Conservation (phyloP, 2,329 filamentous ascomycete genomes). For the Verruconis gallopava region DNA sequence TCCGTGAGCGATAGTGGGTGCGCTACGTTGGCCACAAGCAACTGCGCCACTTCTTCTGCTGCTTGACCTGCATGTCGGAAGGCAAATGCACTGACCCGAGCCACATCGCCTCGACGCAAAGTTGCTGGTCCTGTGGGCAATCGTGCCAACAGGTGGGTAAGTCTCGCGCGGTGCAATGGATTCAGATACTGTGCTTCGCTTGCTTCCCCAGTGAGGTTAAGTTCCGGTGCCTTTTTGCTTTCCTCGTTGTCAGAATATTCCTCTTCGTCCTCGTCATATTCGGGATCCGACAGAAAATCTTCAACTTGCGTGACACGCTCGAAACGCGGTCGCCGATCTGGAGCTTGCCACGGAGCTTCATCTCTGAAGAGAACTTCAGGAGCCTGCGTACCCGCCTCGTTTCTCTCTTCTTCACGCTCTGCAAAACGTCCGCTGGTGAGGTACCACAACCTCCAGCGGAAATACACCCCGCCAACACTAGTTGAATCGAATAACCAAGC, state of each 20-base stretch:
- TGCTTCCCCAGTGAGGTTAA: conserved; percentile 10
- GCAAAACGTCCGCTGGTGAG: conserved; percentile 1
- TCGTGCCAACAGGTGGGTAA: conserved; percentile 71
- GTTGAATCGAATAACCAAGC: conserved; percentile 86
- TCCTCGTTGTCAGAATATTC: conserved; percentile 52
- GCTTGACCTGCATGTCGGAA: conserved; percentile 76
- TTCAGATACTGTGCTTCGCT: conserved; percentile 57
- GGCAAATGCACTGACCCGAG: conserved; percentile 74
- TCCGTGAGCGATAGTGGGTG: conserved; percentile 61
- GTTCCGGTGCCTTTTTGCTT: conserved; percentile 12
- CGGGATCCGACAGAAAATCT: conserved; percentile 69
- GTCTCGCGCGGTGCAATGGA: conserved; percentile 69
- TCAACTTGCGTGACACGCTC: conserved; percentile 67
- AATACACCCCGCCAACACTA: conserved; percentile 72
- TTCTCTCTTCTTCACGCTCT: conserved; percentile 9
- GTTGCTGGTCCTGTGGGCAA: conserved; percentile 63
- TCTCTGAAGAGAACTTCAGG: conserved; percentile 54
- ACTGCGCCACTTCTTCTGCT: conserved; percentile 80
- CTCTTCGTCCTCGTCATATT: conserved; percentile 79
- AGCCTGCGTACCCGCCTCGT: conserved; percentile 5
- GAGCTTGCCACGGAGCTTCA: conserved; percentile 63
- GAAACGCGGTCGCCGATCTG: conserved; percentile 60
- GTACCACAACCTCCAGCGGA: conserved; percentile 79
- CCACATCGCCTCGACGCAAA: conserved; percentile 73
- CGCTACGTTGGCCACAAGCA: conserved; percentile 72